Base-by-base conservation (phyloP, 2,329 filamentous ascomycete species). In the Sclerotinia minor region DNA sequence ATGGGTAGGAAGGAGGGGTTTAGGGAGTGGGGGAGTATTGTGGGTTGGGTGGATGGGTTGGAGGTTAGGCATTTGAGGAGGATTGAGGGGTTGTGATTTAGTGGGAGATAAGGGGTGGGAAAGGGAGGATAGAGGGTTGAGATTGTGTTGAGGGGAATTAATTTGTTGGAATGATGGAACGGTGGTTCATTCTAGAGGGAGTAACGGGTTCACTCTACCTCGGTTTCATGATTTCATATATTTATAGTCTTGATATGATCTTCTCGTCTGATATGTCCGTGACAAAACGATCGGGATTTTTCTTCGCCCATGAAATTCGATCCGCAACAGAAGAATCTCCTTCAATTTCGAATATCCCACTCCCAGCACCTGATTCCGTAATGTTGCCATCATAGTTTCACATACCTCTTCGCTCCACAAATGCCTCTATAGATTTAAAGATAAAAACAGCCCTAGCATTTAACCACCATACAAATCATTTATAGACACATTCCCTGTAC, bases 401-500 rank as follows among this genome's bases (percentile, higher is more conserved):
- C 11, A 13, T 41, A 13, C 13, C 11, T 41, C 13, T 41, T 11
- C 38, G 38, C 38, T 41, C 38, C 38, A 41, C 38, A 9, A 17
- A 17, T 41, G 17, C 13, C 38, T 41, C 6, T 0, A 17, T 17
- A 13, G 4, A 17, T 41, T 17, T 41, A 15, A 17, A 41, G 38
- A 15, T 41, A 41, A 41, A 17, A 17, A 5, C 38, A 13, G 6
- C 5, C 17, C 38, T 41, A 4, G 13, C 13, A 41, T 41, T 41
- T 15, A 17, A 41, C 1, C 13, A 41, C 38, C 15, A 17, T 41
- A 41, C 38, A 32, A 2, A 38, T 53, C 26, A 66, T 17, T 24
- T 61, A 77, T 83, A 83, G 38, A 15, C 24, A 49, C 79, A 44
- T 73, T 82, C 79, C 44, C 47, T 68, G 76, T 80, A 83, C 0